Evolutionary conservation across 2,329 filamentous ascomycete genomes (phyloP), one percentile per base, ranked within the genome.

Genomic region (Sphaerostilbella broomeana): DNA sequence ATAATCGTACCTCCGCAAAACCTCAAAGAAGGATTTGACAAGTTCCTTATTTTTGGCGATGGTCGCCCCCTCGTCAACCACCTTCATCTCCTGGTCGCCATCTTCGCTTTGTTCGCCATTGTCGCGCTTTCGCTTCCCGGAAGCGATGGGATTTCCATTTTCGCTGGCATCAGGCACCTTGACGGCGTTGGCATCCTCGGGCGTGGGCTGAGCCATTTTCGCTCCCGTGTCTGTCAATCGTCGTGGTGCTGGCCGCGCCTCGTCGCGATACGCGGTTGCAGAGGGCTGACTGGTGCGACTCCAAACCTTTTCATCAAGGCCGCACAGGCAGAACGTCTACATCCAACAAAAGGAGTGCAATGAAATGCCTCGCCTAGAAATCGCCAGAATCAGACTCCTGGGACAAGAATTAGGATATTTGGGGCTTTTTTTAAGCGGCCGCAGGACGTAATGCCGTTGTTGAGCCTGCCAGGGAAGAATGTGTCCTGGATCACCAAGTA

Each of bases 101-200:
- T 53, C 55, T 18, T 53, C 54, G 16, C 58, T 51, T 5, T 66
- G 66, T 48, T 69, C 65, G 43, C 55, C 63, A 35, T 61, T 58
- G 51, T 77, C 73, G 67, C 75, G 75, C 63, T 80, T 80, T 58
- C 76, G 67, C 64, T 80, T 80, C 42, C 63, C 62, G 18, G 67
- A 58, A 22, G 64, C 51, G 38, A 56, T 53, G 35, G 58, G 51
- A 37, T 56, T 57, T 30, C 51, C 52, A 43, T 55, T 48, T 25
- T 59, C 48, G 26, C 44, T 50, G 32, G 51, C 51, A 17, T 30
- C 31, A 9, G 63, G 61, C 45, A 59, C 63, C 38, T 60, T 51
- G 39, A 61, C 57, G 50, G 68, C 69, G 56, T 72, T 70, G 40
- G 55, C 51, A 46, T 60, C 57, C 35, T 55, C 54, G 35, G 57